Conservation (phyloP, 2,329 filamentous ascomycete genomes). For the Esteya vermicola region DNA sequence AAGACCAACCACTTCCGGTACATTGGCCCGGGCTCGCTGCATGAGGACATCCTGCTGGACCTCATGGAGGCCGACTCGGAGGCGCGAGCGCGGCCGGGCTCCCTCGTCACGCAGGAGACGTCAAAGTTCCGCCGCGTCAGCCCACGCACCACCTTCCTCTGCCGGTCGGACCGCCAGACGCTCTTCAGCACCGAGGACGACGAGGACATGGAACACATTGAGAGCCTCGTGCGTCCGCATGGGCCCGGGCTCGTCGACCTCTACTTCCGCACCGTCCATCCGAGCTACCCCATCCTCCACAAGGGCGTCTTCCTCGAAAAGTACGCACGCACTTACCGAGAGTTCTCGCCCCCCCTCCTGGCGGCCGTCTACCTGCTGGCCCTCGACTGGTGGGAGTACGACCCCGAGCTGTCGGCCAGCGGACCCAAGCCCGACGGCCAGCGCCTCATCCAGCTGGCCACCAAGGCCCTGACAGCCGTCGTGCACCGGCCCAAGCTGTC, state of each 20-base stretch:
- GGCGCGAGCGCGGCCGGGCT: conserved; percentile 2
- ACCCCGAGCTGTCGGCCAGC: conserved; percentile 47
- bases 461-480: conserved; percentile 51
- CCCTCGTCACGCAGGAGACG: conserved; percentile 7
- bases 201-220: conserved; percentile 6
- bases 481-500: conserved; percentile 73
- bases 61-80: conserved; percentile 9
- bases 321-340: conserved; percentile 56
- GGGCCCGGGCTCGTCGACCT: conserved; percentile 65
- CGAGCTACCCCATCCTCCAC: conserved; percentile 69
- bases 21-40: conserved; percentile 34
- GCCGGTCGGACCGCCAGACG: conserved; percentile 11
- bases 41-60: conserved; percentile 14
- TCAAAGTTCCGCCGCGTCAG: conserved; percentile 14
- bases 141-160: conserved; percentile 11
- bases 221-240: conserved; percentile 52
- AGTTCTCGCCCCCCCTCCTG: conserved; percentile 63
- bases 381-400: conserved; percentile 60
- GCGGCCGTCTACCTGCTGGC: conserved; percentile 75
- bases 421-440: conserved; percentile 55
- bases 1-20: conserved; percentile 45
- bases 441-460: conserved; percentile 47
- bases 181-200: conserved; percentile 7
- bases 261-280: conserved; percentile 71
- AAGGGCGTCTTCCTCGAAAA: conserved; percentile 69